Evolutionary conservation across 2,329 filamentous ascomycete species (phyloP), one percentile per base, ranked within the genome.

Genomic region (Geosmithia morbida): DNA sequence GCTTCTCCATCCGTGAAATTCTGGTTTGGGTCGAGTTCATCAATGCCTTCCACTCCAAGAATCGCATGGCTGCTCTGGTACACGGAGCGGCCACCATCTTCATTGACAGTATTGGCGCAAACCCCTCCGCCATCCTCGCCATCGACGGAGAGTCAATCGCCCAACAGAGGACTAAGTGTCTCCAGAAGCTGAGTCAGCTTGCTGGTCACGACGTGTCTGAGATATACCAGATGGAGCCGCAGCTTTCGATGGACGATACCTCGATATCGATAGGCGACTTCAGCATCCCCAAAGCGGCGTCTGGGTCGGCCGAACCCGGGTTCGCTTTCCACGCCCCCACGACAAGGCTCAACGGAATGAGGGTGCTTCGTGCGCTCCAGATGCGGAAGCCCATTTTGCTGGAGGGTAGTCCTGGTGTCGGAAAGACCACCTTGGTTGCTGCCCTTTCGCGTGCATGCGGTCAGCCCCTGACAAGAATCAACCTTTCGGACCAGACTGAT

Each of bases 401-500:
- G 2, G 92, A 99, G 67, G 92, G 94, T 37, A 96, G 86, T 55
- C 92, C 92, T n/a, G 92, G 92, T 60, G 92, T 99, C 19, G 92
- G 92, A 48, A 99, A 98, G 68, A 99, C 92, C 0, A 94, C 90
- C 1, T 73, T 99, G 14, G 80, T 99, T 19, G 83, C 84, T 43
- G 89, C 92, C 1, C 70, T 98, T 43, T 85, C 94, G 1, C 76
- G 77, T 54, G 81, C 83, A 3, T 84, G 87, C 52, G 87, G 89
- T 5, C 83, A 83, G 51, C 83, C 85, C 7, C 67, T 99, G 52
- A 95, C 88, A 1, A 78, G 92, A 56, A 96, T 99, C 65, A 99
- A 99, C 59, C 71, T 99, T 50, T 97, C 92, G 0, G 92, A 98
- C 56, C 92, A 98, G 65, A 98, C 94, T 0, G 92, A 98, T 63